Percentiles rank a stretch among this genome's conserved stretches.
These are phyloP conservation scores for Pythium aristosporum DNA, from an alignment of 352 stramenopile species.

Conservation along the genomic window DNA sequence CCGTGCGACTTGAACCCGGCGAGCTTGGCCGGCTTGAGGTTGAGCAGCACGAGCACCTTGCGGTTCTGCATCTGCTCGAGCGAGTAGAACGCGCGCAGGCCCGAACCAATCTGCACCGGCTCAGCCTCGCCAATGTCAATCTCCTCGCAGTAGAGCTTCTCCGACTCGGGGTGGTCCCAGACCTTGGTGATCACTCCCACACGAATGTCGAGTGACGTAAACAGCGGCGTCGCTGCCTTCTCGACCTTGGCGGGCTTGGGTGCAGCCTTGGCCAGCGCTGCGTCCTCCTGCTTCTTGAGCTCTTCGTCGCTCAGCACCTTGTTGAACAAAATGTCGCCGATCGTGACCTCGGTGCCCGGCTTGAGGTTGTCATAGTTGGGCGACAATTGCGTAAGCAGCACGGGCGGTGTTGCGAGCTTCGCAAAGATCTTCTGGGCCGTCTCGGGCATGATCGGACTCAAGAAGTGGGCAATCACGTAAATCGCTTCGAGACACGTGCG, in stretches of 20 bases:
- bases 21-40: conserved; percentile 98
- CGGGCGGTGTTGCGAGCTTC: conserved; percentile 90
- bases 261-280: conserved; percentile 43
- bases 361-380: conserved; percentile 92
- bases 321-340: conserved; percentile 95
- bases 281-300: conserved; percentile 53
- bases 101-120: conserved; percentile 94
- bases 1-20: conserved; percentile 95
- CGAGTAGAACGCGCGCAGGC: conserved; percentile 94
- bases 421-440: conserved; percentile 93
- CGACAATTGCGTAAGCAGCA: conserved; percentile 72
- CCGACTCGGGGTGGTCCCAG: conserved; percentile 84
- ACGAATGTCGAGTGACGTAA: conserved; percentile 80
- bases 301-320: conserved; percentile 87
- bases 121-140: conserved; percentile 96
- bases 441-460: conserved; percentile 93
- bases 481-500: conserved; percentile 96
- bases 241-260: conserved; percentile 64
- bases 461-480: conserved; percentile 95
- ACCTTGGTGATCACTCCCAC: conserved; percentile 80
- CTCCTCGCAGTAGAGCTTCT: conserved; percentile 99
- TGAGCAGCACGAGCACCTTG: conserved; percentile 96
- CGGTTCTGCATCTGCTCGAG: conserved; percentile 94
- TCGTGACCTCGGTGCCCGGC: conserved; percentile 84
- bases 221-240: conserved; percentile 64